phyloP scores from a whole-genome alignment of 2,329 filamentous ascomycete genomes.

The Fusarium floridanum region DNA sequence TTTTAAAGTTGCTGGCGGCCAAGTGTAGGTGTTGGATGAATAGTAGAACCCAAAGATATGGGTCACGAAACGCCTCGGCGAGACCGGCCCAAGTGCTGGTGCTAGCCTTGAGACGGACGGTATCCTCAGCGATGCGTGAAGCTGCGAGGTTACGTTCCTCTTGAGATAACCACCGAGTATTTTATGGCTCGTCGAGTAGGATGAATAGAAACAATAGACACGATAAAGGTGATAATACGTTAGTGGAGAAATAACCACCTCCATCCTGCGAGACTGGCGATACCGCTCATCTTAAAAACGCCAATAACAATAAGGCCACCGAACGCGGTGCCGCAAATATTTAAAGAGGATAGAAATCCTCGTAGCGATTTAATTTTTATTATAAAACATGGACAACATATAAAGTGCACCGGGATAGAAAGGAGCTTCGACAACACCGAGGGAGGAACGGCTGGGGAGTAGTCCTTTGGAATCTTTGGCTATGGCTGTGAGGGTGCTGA shows the following conservation, averaged over 20 bases:
- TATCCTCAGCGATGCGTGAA: constrained; percentile 58
- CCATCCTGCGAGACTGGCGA: constrained; percentile 46
- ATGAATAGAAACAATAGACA: constrained; percentile 43
- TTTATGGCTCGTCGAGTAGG: constrained; percentile 55
- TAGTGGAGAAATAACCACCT: constrained; percentile 73
- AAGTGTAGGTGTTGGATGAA: constrained; percentile 65
- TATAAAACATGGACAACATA: constrained; percentile 68
- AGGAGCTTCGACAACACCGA: constrained; percentile 56
- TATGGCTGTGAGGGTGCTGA: constrained; percentile 60
- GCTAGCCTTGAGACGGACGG: constrained; percentile 56
- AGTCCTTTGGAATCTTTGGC: constrained; percentile 62
- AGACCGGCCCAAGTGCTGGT: constrained; percentile 59
- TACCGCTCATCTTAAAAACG: constrained; percentile 50
- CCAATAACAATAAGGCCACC: constrained; percentile 59
- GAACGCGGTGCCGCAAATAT: constrained; percentile 53
- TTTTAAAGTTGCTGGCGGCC: constrained; percentile 61
- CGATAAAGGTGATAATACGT: constrained; percentile 57
- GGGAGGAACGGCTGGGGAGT: constrained; percentile 59
- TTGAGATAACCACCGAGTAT: constrained; percentile 56
- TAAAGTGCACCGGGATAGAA: constrained; percentile 53
- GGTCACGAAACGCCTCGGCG: constrained; percentile 57
- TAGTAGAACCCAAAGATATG: constrained; percentile 61
- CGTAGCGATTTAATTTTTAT: constrained; percentile 59
- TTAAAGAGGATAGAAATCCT: constrained; percentile 60
- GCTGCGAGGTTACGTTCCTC: constrained; percentile 58